phyloP scores from a whole-genome alignment of 2,329 filamentous ascomycete species.

The Ascosphaera pollenicola region DNA sequence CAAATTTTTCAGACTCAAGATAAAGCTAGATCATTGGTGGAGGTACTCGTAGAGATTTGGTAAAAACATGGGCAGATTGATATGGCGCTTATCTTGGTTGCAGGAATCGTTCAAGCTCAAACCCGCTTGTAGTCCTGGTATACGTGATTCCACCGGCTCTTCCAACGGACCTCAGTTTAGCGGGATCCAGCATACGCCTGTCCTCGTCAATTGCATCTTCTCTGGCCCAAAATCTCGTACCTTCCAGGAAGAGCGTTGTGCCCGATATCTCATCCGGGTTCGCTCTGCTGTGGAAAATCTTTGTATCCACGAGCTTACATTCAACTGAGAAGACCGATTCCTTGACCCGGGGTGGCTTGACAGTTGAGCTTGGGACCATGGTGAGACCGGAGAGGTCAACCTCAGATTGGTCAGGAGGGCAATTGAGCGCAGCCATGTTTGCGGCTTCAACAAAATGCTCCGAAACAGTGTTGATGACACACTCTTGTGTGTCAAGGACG shows the following conservation, averaged over 20 bases:
- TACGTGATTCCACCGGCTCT: slow-evolving; percentile 77
- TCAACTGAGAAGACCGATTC: slow-evolving; percentile 74
- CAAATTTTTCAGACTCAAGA: too few relatives aligned
- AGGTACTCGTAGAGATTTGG: too few relatives aligned
- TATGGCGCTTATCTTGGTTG: too few relatives aligned
- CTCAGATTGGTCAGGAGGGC: slow-evolving; percentile 54
- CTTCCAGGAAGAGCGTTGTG: slow-evolving; percentile 58
- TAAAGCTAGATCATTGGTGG: too few relatives aligned
- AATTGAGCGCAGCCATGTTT: slow-evolving; percentile 58
- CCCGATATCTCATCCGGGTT: slow-evolving; percentile 53
- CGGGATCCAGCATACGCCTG: slow-evolving; percentile 49
- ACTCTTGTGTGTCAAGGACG: slow-evolving; percentile 48
- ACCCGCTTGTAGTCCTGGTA: slow-evolving; percentile 41
- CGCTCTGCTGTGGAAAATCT: slow-evolving; percentile 55
- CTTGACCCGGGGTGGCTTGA: slow-evolving; percentile 49
- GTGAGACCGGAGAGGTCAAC: slow-evolving; percentile 62
- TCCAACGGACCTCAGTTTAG: slow-evolving; percentile 52
- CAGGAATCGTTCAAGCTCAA: too few relatives aligned
- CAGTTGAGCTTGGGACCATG: slow-evolving; percentile 40
- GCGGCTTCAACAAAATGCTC: slow-evolving; percentile 75
- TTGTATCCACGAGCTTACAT: slow-evolving; percentile 47
- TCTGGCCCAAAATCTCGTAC: slow-evolving; percentile 67
- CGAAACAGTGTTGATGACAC: slow-evolving; percentile 68
- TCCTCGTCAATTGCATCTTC: slow-evolving; percentile 74
- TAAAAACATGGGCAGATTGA: too few relatives aligned